phyloP scores from a whole-genome alignment of 257 asterid genomes.

The Asclepias syriaca region DNA sequence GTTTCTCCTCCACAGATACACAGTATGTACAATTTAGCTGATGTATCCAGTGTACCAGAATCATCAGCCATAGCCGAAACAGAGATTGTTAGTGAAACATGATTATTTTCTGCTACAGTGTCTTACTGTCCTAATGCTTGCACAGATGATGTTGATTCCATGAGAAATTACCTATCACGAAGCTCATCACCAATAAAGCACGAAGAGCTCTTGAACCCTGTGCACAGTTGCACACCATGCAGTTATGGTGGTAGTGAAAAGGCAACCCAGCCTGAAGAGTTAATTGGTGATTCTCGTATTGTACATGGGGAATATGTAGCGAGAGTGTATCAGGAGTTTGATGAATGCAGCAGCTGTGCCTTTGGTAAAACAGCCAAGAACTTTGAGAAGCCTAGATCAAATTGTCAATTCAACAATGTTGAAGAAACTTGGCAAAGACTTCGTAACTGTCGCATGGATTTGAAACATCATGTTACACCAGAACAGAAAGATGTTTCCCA shows the following conservation, averaged over 20 bases:
- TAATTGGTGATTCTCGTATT: slow-evolving; percentile 55
- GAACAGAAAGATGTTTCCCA: no score
- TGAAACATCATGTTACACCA: no score
- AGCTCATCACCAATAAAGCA: slow-evolving; percentile 20
- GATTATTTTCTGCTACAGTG: slow-evolving; percentile 44
- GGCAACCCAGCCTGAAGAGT: slow-evolving; percentile 38
- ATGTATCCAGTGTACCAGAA: slow-evolving; percentile 54
- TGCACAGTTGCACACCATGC: slow-evolving; percentile 28
- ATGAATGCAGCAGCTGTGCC: slow-evolving; percentile 84
- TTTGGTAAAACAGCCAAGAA: slow-evolving; percentile 31
- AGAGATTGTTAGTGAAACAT: slow-evolving; percentile 38
- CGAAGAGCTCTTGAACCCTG: slow-evolving; percentile 17
- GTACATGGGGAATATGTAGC: slow-evolving; percentile 40
- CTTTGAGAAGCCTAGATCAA: slow-evolving; percentile 25
- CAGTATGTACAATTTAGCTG: slow-evolving; percentile 33
- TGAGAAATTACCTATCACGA: slow-evolving; percentile 29
- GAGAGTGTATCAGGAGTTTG: slow-evolving; percentile 48
- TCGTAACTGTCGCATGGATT: no score
- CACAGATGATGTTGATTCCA: slow-evolving; percentile 28
- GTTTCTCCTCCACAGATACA: slow-evolving; percentile 33
- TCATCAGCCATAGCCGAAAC: slow-evolving; percentile 66
- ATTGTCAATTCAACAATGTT: slow-evolving; percentile 33
- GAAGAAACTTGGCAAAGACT: slow-evolving; percentile 73
- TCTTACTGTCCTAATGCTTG: slow-evolving; percentile 40
- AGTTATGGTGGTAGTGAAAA: slow-evolving; percentile 29